phyloP scores from a whole-genome alignment of 495 filamentous ascomycete species.

The Talaromyces stipitatus region DNA sequence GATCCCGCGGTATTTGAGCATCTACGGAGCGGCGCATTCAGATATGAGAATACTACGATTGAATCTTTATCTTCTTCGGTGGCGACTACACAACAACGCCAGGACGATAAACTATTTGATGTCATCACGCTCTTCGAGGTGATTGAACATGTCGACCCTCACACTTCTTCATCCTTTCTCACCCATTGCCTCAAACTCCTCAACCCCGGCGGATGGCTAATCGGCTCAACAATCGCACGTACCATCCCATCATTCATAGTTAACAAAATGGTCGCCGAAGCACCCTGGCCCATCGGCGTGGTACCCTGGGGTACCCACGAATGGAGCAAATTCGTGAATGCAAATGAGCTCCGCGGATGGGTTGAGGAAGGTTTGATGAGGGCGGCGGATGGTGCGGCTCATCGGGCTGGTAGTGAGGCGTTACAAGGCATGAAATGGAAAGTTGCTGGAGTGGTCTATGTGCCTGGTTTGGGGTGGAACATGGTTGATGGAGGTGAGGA shows the following conservation, averaged over 20 bases:
- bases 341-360: constrained; percentile 64
- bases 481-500: constrained; percentile 74
- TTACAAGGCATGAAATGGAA: constrained; percentile 55
- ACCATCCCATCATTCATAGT: constrained; percentile 81
- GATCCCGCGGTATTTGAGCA: constrained; percentile 52
- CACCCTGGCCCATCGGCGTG: constrained; percentile 63
- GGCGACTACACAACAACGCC: background rate
- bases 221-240: constrained; percentile 83
- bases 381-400: constrained; percentile 26
- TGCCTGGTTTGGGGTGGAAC: constrained; percentile 88
- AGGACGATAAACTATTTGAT: constrained; percentile 39
- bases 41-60: constrained; percentile 63
- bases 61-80: constrained; percentile 52
- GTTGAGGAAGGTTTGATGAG: constrained; percentile 39
- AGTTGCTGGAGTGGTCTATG: constrained; percentile 64
- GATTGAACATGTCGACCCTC: constrained; percentile 69
- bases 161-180: constrained; percentile 61
- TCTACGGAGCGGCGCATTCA: constrained; percentile 46
- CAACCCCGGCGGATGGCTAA: constrained; percentile 84
- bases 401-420: constrained; percentile 44
- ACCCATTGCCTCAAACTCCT: constrained; percentile 60
- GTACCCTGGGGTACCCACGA: constrained; percentile 92
- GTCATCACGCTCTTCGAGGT: constrained; percentile 88
- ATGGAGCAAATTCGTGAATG: constrained; percentile 92
- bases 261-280: constrained; percentile 89